Conservation (phyloP, 1,139 yeast genomes). For the Yamadazyma spencermartinsiae region DNA sequence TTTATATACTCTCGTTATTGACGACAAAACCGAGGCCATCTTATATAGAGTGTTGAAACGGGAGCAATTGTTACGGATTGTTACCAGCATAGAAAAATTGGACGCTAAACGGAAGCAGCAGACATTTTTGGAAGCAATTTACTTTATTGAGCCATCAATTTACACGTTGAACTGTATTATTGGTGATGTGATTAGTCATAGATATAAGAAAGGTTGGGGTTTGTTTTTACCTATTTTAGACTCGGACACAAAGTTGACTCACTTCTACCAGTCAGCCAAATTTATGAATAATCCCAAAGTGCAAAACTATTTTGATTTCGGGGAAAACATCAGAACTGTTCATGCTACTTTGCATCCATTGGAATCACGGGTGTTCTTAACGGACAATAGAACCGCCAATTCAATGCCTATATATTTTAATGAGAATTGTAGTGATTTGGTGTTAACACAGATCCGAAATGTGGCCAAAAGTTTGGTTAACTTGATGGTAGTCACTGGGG, state of each 20-base stretch:
- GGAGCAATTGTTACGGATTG: slow-evolving; percentile 40
- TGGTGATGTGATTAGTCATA: slow-evolving; percentile 39
- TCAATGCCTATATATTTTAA: slow-evolving; percentile 78
- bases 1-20: slow-evolving; percentile 41
- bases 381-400: slow-evolving; percentile 41
- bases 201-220: slow-evolving; percentile 42
- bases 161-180: slow-evolving; percentile 43
- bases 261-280: slow-evolving; percentile 27
- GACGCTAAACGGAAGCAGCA: slow-evolving; percentile 38
- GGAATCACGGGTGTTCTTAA: slow-evolving; percentile 41
- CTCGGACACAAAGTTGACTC: slow-evolving; percentile 24
- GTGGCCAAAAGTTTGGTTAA: slow-evolving; percentile 69
- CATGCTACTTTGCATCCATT: slow-evolving; percentile 33
- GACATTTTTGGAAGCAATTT: slow-evolving; percentile 43
- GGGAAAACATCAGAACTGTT: slow-evolving; percentile 27
- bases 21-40: slow-evolving; percentile 37
- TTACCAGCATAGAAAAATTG: slow-evolving; percentile 42
- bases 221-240: slow-evolving; percentile 35
- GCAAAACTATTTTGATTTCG: slow-evolving; percentile 30
- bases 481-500: slow-evolving; percentile 77
- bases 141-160: slow-evolving; percentile 37
- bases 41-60: slow-evolving; percentile 36
- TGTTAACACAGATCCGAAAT: slow-evolving; percentile 54
- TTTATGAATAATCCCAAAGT: slow-evolving; percentile 36
- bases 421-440: slow-evolving; percentile 60